phyloP scores from a whole-genome alignment of 2,329 filamentous ascomycete species.

The Scedosporium aurantiacum region DNA sequence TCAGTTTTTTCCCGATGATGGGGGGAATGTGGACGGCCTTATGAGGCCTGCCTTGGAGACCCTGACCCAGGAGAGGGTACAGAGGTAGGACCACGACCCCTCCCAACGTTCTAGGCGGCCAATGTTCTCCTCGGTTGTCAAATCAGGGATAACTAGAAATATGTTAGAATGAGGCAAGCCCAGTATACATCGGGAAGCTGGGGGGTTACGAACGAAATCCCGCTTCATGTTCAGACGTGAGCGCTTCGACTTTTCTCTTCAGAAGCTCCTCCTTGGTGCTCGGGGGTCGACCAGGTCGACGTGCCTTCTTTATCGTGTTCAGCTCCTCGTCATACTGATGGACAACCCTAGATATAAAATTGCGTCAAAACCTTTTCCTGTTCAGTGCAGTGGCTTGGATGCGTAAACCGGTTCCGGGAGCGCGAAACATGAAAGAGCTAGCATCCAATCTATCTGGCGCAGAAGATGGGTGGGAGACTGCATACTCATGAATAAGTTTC shows the following conservation, averaged over 20 bases:
- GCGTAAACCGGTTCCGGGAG: neutral
- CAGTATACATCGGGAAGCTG: too few species aligned
- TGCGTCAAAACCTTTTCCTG: neutral
- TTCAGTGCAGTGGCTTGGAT: neutral
- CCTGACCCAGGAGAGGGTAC: conserved; percentile 65
- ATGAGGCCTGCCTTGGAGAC: conserved; percentile 54
- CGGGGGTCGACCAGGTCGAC: conserved; percentile 69
- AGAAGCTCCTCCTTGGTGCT: conserved; percentile 68
- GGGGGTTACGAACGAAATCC: conserved; percentile 58
- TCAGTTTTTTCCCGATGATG: conserved; percentile 19
- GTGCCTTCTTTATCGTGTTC: conserved; percentile 50
- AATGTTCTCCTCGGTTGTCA: conserved; percentile 56
- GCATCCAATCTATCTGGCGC: neutral
- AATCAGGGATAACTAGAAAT: conserved; percentile 58
- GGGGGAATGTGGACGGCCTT: conserved; percentile 68
- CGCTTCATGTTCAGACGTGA: conserved; percentile 69
- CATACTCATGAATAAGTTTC: conserved; percentile 42
- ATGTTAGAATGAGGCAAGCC: neutral
- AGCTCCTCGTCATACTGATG: conserved; percentile 64
- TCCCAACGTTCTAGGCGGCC: conserved; percentile 63
- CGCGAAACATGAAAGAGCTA: neutral
- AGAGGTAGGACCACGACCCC: conserved; percentile 71
- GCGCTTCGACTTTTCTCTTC: conserved; percentile 55
- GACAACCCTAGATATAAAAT: conserved; percentile 37
- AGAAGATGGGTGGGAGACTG: neutral